These are phyloP conservation scores for Eucalyptus regnans DNA, from an alignment of 345 rosid genomes.

Conservation along the genomic window DNA sequence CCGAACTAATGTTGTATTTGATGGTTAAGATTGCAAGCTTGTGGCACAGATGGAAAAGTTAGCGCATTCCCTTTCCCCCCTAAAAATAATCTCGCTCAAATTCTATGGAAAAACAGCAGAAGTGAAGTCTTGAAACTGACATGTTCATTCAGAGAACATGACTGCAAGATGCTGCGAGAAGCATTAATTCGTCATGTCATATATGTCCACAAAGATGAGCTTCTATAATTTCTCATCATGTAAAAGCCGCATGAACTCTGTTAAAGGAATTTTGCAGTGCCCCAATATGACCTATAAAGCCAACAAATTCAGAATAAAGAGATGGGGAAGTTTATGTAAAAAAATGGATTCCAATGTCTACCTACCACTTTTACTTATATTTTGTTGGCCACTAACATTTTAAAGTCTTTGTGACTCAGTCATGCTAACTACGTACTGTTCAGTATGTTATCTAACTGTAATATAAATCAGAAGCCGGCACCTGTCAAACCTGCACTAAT, in stretches of 20 bases:
- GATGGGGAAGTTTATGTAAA: neutral
- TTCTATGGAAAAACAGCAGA: too few species aligned
- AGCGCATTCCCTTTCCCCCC: neutral
- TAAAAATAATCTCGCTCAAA: too few species aligned
- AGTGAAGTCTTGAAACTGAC: too few species aligned
- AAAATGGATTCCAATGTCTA: neutral
- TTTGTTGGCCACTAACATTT: neutral
- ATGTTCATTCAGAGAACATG: too few species aligned
- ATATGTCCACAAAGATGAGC: too few species aligned
- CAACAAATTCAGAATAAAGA: neutral
- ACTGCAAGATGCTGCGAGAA: too few species aligned
- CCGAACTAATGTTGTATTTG: too few species aligned
- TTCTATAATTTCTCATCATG: too few species aligned
- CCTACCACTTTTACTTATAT: neutral
- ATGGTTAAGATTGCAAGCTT: neutral
- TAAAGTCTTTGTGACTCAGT: neutral
- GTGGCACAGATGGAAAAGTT: neutral
- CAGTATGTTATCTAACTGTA: neutral
- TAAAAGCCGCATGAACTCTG: too few species aligned
- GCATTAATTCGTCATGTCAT: too few species aligned
- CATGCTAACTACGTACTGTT: neutral
- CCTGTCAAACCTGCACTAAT: neutral
- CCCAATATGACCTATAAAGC: neutral
- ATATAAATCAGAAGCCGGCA: neutral
- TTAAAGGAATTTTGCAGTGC: too few species aligned